Percentiles rank a stretch among this genome's conserved stretches.
These are phyloP conservation scores for Cucumis hystrix DNA, from an alignment of 306 rosid genomes.

Conservation along the genomic window DNA sequence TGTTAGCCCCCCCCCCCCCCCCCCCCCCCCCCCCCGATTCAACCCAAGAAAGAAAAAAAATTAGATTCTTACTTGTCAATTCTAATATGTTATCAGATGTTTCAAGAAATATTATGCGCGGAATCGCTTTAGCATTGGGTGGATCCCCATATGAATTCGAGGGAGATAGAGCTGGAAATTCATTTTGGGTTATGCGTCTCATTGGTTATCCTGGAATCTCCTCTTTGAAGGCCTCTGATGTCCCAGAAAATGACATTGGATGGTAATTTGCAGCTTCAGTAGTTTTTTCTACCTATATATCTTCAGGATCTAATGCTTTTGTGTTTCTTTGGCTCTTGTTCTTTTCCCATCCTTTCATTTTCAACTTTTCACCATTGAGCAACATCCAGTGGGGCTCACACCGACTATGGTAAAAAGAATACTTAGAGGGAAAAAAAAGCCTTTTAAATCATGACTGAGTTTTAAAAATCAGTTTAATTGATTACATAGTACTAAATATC, in stretches of 20 bases:
- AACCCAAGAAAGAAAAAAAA: not conserved
- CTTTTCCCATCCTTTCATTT: slow-evolving; percentile 1
- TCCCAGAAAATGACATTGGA: slow-evolving; percentile 46
- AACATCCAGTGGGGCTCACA: slow-evolving; percentile 77
- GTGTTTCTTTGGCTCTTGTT: slow-evolving; percentile 9
- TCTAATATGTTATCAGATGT: slow-evolving; percentile 40
- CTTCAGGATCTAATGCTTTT: slow-evolving; percentile 9
- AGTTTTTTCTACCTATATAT: not conserved
- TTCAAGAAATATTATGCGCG: slow-evolving; percentile 72
- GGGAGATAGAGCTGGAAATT: slow-evolving; percentile 81
- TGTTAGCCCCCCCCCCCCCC: not conserved
- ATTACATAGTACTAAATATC: not conserved
- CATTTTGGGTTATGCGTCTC: slow-evolving; percentile 83
- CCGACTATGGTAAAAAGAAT: slow-evolving; percentile 54
- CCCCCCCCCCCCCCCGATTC: no score
- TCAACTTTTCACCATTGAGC: slow-evolving; percentile 10
- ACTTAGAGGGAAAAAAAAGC: not conserved
- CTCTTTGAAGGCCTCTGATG: slow-evolving; percentile 20
- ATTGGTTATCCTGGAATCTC: slow-evolving; percentile 62
- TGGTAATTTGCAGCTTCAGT: slow-evolving; percentile 33
- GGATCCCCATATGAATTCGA: slow-evolving; percentile 86
- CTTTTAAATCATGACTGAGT: not conserved
- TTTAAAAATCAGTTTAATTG: not conserved
- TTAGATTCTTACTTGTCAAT: not conserved
- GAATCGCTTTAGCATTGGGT: slow-evolving; percentile 76